Evolutionary conservation across 176 grass and related monocot genomes (phyloP), one percentile per base, ranked within the genome.

Genomic region (Aegilops umbellulata): DNA sequence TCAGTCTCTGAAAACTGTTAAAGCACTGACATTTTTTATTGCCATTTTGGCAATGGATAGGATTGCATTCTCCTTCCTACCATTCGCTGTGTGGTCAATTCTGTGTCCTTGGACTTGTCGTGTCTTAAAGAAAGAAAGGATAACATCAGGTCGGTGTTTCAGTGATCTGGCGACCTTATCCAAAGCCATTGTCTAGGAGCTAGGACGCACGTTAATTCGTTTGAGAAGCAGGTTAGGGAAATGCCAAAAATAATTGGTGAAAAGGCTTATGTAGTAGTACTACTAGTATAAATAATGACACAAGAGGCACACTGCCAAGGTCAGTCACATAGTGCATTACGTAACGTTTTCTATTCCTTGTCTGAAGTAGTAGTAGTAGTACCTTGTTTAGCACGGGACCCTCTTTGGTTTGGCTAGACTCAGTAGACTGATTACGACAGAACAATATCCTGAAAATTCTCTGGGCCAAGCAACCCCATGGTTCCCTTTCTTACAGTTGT

Each of bases 401-500:
- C 53, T 25, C 14, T 27, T 22, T 5, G 38, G 41, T 61, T 38
- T 12, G n/a, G 22, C 17, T 42, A 72, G 39, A n/a, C n/a, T n/a
- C n/a, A n/a, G n/a, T n/a, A n/a, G n/a, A 23, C 4, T 1, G 30
- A 22, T 47, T 38, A 49, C 57, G 82, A 74, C 61, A 61, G 38
- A 71, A 20, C 78, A 20, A 41, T 32, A 80, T 8, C 55, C 74
- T 70, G 17, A 44, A 74, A 85, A 80, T 44, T 75, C 63, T 65
- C 44, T 75, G 68, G 68, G 84, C 68, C 57, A 85, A 64, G 77
- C 53, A 72, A 23, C 5, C 51, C 39, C 14, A 23, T 64, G 13
- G n/a, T n/a, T 63, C 29, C 61, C 35, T 72, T 65, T 68, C 78
- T 69, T 82, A 78, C 68, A n/a, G 69, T 29, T 81, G 57, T 29